These are phyloP conservation scores for Phaeosphaeria sp. DNA, from an alignment of 2,329 filamentous ascomycete species.

Conservation along the genomic window DNA sequence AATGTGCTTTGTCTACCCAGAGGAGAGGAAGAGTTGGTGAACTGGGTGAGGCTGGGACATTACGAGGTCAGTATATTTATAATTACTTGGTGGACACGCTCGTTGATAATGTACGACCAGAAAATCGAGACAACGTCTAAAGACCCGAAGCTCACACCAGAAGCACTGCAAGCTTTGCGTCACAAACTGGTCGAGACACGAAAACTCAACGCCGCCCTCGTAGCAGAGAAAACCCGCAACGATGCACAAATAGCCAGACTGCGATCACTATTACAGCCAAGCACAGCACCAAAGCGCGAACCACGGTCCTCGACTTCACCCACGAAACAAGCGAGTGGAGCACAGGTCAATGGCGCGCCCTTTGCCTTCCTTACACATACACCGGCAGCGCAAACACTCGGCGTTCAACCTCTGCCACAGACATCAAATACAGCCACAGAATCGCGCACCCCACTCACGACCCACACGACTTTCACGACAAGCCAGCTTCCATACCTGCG, in stretches of 20 bases:
- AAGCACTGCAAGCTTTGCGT: conserved; percentile 74
- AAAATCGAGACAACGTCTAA: conserved; percentile 31
- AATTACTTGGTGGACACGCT: background rate
- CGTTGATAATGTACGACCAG: conserved; percentile 17
- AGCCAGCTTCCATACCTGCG: conserved; percentile 83
- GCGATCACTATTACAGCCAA: conserved; percentile 57
- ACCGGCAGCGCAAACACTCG: conserved; percentile 54
- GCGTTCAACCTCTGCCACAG: conserved; percentile 48
- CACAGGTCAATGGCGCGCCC: conserved; percentile 24
- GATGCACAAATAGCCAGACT: conserved; percentile 72
- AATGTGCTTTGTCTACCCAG: conserved; percentile 66
- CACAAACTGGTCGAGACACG: conserved; percentile 79
- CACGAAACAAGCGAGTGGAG: conserved; percentile 4
- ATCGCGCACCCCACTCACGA: conserved; percentile 64
- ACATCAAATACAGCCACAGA: conserved; percentile 23
- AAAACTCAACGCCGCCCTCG: conserved; percentile 73
- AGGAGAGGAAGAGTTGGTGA: conserved; percentile 63
- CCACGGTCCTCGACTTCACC: conserved; percentile 25
- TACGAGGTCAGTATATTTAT: conserved; percentile 68
- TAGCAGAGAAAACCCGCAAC: conserved; percentile 74
- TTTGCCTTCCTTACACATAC: conserved; percentile 65
- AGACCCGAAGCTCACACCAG: conserved; percentile 62
- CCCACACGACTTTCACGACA: conserved; percentile 78
- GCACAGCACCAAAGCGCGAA: conserved; percentile 22
- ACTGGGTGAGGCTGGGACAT: conserved; percentile 82